Evolutionary conservation across 495 filamentous ascomycete species (phyloP).

Genomic region (Ascobolus immersus): DNA sequence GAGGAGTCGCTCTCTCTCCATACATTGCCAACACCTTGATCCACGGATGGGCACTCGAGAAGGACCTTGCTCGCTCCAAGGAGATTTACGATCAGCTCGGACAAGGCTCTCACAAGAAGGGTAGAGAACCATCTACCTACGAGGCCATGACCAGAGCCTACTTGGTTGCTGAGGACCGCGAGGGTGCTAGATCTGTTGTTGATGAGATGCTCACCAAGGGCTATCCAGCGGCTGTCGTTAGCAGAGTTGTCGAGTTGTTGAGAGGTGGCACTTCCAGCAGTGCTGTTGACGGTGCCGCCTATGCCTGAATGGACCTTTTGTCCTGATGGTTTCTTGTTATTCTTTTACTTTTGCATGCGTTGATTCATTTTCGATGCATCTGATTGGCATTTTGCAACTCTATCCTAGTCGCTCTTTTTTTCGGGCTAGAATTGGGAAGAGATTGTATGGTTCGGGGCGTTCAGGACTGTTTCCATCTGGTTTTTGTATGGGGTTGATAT

Average conservation of each 20-base stretch:
- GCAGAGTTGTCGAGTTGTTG: slow-evolving; percentile 75
- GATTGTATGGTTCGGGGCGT: too few species aligned
- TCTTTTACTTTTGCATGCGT: slow-evolving; percentile 1
- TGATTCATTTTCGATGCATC: slow-evolving; percentile 4
- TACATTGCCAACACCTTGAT: slow-evolving; percentile 99
- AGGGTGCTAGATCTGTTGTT: slow-evolving; percentile 47
- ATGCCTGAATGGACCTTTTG: slow-evolving; percentile 2
- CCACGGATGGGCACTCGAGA: slow-evolving; percentile 78
- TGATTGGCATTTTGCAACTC: neutral
- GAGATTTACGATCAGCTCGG: slow-evolving; percentile 52
- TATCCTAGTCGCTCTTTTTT: neutral
- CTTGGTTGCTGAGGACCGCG: slow-evolving; percentile 54
- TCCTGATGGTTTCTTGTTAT: slow-evolving; percentile 1
- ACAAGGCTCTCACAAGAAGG: slow-evolving; percentile 19
- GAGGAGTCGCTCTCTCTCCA: slow-evolving; percentile 61
- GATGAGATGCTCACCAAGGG: slow-evolving; percentile 75
- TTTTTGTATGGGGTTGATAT: too few species aligned
- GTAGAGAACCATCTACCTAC: slow-evolving; percentile 92
- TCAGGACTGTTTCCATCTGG: too few species aligned
- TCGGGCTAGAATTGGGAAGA: too few species aligned
- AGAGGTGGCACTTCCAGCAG: slow-evolving; percentile 36
- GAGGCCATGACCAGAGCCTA: slow-evolving; percentile 95
- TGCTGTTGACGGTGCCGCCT: too few species aligned
- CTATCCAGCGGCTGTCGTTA: slow-evolving; percentile 72
- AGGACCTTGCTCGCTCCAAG: slow-evolving; percentile 53